Conservation (phyloP, 1,139 yeast genomes). For the Pichia sp. region DNA sequence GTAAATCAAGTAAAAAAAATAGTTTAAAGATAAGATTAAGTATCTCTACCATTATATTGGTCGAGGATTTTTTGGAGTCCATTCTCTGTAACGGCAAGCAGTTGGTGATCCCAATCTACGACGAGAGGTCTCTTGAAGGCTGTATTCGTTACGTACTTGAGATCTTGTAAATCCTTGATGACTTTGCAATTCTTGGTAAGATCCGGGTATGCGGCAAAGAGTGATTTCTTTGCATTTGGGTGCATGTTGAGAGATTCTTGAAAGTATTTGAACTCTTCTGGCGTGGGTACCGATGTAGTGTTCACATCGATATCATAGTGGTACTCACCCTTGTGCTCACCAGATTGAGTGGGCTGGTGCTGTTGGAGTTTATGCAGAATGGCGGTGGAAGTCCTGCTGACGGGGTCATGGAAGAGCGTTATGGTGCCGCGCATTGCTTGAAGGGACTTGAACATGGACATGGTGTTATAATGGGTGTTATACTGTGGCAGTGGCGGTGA, state of each 20-base stretch:
- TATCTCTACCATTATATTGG: conserved; percentile 17
- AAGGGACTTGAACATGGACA: conserved; percentile 29
- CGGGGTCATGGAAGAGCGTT: conserved; percentile 22
- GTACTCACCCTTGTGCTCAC: conserved; percentile 6
- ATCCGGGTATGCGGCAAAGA: conserved; percentile 23
- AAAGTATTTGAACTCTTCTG: conserved; percentile 24
- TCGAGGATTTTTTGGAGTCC: conserved; percentile 25
- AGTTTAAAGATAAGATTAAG: background rate
- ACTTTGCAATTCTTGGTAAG: conserved; percentile 14
- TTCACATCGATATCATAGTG: conserved; percentile 22
- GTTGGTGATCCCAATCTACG: conserved; percentile 49
- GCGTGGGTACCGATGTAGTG: conserved; percentile 15
- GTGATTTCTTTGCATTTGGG: conserved; percentile 23
- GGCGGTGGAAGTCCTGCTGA: conserved; percentile 1
- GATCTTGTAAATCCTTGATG: conserved; percentile 16
- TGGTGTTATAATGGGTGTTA: conserved; percentile 8
- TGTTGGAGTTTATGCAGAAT: conserved; percentile 4
- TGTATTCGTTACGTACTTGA: conserved; percentile 5
- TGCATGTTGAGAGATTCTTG: conserved; percentile 19
- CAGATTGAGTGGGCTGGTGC: conserved; percentile 5
- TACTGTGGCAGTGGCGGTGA: too few relatives aligned
- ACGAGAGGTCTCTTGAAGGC: conserved; percentile 34
- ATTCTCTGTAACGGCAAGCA: conserved; percentile 44
- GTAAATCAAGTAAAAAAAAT: conserved; percentile 20
- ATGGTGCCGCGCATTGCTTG: conserved; percentile 26